A percentile compares a stretch with the other conserved stretches of the same genome.
These are phyloP conservation scores for Casuarina equisetifolia DNA, from an alignment of 306 rosid species.

Conservation along the genomic window DNA sequence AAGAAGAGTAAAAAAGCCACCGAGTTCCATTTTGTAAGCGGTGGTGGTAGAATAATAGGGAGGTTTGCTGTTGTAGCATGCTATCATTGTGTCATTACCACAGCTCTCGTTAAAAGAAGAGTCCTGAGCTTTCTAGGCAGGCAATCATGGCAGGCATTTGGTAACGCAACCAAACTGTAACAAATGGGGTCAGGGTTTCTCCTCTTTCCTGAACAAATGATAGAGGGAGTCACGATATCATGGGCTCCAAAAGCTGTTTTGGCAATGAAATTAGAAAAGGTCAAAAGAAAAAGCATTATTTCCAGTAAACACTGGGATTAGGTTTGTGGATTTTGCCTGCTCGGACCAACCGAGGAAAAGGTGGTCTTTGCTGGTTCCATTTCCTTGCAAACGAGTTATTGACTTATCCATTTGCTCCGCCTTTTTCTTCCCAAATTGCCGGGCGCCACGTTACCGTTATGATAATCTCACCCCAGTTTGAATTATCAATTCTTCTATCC, in stretches of 20 bases:
- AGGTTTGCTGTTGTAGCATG: no score
- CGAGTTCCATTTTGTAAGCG: no score
- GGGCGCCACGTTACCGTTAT: slow-evolving; percentile 45
- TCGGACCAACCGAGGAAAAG: slow-evolving; percentile 13
- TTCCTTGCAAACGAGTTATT: slow-evolving; percentile 4
- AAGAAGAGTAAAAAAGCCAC: no score
- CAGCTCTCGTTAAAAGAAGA: slow-evolving; percentile 7
- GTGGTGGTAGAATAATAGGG: no score
- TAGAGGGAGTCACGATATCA: not conserved
- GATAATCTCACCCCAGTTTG: not conserved
- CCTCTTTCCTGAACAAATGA: not conserved
- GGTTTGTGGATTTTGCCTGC: slow-evolving; percentile 5
- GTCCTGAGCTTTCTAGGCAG: not conserved
- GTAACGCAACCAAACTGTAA: slow-evolving; percentile 3
- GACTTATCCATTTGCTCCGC: slow-evolving; percentile 17
- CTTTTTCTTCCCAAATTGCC: slow-evolving; percentile 13
- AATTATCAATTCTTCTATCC: not conserved
- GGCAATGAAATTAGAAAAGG: slow-evolving; percentile 8
- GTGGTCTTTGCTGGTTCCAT: not conserved
- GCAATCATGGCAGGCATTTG: not conserved
- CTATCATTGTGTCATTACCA: not conserved
- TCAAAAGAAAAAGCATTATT: slow-evolving; percentile 37
- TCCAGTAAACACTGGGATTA: slow-evolving; percentile 8
- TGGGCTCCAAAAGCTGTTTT: slow-evolving; percentile 3
- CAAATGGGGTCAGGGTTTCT: slow-evolving; percentile 21